Base-by-base conservation (phyloP, 805 yeast genomes). In the Saccharomycopsis selenospora region DNA sequence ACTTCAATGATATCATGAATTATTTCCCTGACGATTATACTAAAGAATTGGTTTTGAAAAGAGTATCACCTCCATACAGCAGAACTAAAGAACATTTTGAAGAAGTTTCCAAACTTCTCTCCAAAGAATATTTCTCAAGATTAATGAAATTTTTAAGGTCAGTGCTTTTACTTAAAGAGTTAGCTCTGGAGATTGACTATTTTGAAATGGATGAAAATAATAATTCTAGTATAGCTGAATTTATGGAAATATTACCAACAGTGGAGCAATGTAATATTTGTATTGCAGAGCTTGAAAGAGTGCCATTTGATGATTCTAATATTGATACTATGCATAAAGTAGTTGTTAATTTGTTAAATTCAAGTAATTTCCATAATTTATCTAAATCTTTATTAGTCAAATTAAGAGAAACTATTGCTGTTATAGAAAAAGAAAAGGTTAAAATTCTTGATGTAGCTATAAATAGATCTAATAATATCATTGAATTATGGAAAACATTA, bases 1-100 rank as follows among this genome's bases (percentile, higher is more conserved):
- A 66, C 43, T 62, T 59, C 50, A 57, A 59, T 4, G 55, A 52
- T 36, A 49, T 52, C 3, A 52, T 52, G 51, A 45, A 29, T 25
- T 36, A 42, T 6, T 40, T 52, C 1, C 51, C 55, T 13, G 51
- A 52, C 22, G 40, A 43, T 17, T 24, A 43, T 26, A 46, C 49
- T 1, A 43, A 46, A 17, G 33, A 40, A 11, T 41, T 36, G 36
- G 17, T 52, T 10, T 13, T 47, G 20, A 27, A 42, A 36, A 43
- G 29, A 23, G 40, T 50, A 3, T 23, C 43, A 1, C 45, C 53
- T 3, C 55, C 55, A 3, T 52, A 46, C 23, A 25, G 22, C 7
- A 41, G 43, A 25, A 25, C 43, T 8, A 38, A 33, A 11, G 20
- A 46, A 6, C 38, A 40, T 14, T 42, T 52, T 29, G 11, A 36